Percentiles rank a stretch among this genome's conserved stretches.
phyloP scores from a whole-genome alignment of 805 yeast species.

The Ogataea ganodermae region DNA sequence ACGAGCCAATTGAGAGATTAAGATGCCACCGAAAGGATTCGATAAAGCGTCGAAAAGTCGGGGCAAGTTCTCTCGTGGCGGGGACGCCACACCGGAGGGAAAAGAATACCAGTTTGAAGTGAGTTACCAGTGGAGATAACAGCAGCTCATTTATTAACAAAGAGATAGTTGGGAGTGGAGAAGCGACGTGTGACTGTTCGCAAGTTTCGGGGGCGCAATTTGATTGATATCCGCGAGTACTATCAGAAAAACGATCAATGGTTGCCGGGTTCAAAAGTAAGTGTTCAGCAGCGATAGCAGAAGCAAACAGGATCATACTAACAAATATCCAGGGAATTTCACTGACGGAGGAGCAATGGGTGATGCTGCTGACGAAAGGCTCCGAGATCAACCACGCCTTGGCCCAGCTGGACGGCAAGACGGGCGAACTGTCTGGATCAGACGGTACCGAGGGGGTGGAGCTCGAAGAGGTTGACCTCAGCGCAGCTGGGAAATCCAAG shows the following conservation, averaged over 20 bases:
- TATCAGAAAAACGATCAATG: slow-evolving; percentile 60
- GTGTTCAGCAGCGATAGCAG: slow-evolving; percentile 15
- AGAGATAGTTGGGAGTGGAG: slow-evolving; percentile 35
- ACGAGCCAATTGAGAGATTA: not conserved
- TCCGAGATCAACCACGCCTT: slow-evolving; percentile 55
- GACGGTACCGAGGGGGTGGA: slow-evolving; percentile 25
- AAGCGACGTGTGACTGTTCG: slow-evolving; percentile 75
- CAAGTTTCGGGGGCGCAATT: slow-evolving; percentile 61
- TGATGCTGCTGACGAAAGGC: slow-evolving; percentile 44
- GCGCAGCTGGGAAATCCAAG: slow-evolving; percentile 12
- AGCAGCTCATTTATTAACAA: not conserved
- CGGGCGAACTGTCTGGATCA: slow-evolving; percentile 13
- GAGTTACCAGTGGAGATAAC: slow-evolving; percentile 7
- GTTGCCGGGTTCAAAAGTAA: slow-evolving; percentile 78
- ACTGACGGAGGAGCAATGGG: slow-evolving; percentile 59
- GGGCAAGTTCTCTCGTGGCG: not conserved
- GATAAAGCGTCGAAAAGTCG: slow-evolving; percentile 11
- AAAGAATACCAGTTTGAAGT: slow-evolving; percentile 25
- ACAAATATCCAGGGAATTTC: slow-evolving; percentile 49
- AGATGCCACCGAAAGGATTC: slow-evolving; percentile 1
- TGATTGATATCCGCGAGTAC: slow-evolving; percentile 85
- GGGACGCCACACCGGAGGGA: not conserved
- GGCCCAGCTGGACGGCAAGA: slow-evolving; percentile 21
- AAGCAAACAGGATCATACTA: slow-evolving; percentile 8
- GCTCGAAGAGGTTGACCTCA: slow-evolving; percentile 23